These are phyloP conservation scores for Knufia fluminis DNA, from an alignment of 2,329 filamentous ascomycete genomes.

Conservation along the genomic window DNA sequence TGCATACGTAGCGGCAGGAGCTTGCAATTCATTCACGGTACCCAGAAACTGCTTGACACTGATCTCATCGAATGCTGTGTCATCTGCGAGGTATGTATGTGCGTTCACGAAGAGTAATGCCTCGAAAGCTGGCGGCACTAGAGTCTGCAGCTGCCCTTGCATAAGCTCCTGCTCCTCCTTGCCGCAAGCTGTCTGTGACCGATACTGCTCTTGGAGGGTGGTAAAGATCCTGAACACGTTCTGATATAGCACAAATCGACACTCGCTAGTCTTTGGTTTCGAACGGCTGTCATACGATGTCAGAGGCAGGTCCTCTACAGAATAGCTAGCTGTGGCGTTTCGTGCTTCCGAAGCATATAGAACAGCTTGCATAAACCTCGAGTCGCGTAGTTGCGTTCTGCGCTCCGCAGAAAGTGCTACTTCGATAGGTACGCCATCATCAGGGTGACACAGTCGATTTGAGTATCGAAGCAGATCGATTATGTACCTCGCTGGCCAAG, in stretches of 20 bases:
- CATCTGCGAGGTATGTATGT: slow-evolving; percentile 1
- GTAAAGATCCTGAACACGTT: slow-evolving; percentile 15
- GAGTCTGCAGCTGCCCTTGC: slow-evolving; percentile 10
- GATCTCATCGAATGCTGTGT: slow-evolving; percentile 41
- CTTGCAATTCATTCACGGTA: slow-evolving; percentile 22
- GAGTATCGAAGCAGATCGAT: slow-evolving; percentile 20
- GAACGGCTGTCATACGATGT: slow-evolving; percentile 12
- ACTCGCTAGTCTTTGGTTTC: slow-evolving; percentile 10
- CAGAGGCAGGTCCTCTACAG: slow-evolving; percentile 17
- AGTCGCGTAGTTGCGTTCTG: not conserved
- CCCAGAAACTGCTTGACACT: slow-evolving; percentile 45
- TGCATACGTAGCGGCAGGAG: slow-evolving; percentile 44
- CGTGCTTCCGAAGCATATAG: slow-evolving; percentile 17
- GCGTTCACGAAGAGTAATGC: slow-evolving; percentile 16
- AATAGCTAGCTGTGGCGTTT: slow-evolving; percentile 7
- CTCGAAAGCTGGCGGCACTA: slow-evolving; percentile 21
- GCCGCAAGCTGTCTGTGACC: not conserved
- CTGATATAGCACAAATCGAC: slow-evolving; percentile 14
- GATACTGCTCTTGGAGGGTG: slow-evolving; percentile 4
- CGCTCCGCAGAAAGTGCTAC: not conserved
- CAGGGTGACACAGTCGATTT: slow-evolving; percentile 7
- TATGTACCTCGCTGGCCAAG: slow-evolving; percentile 16
- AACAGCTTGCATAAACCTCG: slow-evolving; percentile 14
- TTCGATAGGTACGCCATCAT: not conserved
- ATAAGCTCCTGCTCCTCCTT: slow-evolving; percentile 4